Evolutionary conservation across 2,329 filamentous ascomycete species (phyloP).

Genomic region (Diaporthe sp.): DNA sequence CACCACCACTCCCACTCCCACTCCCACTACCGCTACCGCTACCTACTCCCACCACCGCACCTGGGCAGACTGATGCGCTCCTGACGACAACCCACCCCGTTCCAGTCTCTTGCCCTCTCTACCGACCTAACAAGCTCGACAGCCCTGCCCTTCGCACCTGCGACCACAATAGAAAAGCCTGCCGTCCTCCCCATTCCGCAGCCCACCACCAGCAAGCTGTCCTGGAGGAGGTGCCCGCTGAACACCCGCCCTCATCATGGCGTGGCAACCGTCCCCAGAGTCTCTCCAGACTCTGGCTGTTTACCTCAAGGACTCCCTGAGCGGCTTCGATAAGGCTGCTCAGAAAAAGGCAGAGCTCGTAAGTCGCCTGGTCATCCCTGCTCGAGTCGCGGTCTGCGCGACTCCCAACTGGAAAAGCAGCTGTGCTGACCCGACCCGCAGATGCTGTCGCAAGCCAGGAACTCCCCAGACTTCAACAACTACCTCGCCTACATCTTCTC

Average conservation of each 20-base stretch:
- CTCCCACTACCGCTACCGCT: not conserved
- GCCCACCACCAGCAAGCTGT: constrained; percentile 24
- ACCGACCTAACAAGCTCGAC: constrained; percentile 1
- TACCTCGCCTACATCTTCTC: constrained; percentile 95
- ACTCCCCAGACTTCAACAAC: constrained; percentile 94
- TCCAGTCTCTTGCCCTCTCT: constrained; percentile 23
- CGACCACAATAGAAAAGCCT: constrained; percentile 13
- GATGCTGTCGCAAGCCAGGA: constrained; percentile 94
- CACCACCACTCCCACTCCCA: constrained; percentile 8
- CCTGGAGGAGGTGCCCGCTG: constrained; percentile 41
- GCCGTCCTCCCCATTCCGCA: constrained; percentile 1
- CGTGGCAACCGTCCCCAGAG: constrained; percentile 92
- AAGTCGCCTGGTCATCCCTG: constrained; percentile 55
- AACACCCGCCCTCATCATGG: constrained; percentile 67
- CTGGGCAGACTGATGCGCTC: constrained; percentile 23
- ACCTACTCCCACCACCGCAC: not conserved
- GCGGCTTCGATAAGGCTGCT: constrained; percentile 81
- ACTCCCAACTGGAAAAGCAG: not conserved
- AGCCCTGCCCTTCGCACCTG: not conserved
- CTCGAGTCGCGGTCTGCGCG: not conserved
- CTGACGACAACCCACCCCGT: constrained; percentile 21
- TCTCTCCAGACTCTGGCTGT: constrained; percentile 89
- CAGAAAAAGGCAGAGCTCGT: constrained; percentile 94
- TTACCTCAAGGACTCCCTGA: constrained; percentile 93
- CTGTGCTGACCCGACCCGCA: constrained; percentile 54